A percentile compares a stretch with the other conserved stretches of the same genome.
These are phyloP conservation scores for Hortaea werneckii DNA, from an alignment of 2,329 filamentous ascomycete species.

Conservation along the genomic window DNA sequence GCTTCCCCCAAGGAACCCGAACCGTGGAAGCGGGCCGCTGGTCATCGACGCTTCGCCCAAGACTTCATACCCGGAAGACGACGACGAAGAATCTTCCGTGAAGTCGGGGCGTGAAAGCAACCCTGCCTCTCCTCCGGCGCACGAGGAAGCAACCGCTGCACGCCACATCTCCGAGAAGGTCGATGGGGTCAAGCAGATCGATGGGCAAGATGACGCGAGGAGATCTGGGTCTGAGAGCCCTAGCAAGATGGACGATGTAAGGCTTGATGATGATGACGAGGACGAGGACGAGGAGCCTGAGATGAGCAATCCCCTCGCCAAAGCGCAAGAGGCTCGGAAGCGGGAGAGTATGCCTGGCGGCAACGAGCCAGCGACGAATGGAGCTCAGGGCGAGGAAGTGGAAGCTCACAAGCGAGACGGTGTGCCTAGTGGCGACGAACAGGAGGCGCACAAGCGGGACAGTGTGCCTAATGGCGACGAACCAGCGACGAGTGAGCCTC, in stretches of 20 bases:
- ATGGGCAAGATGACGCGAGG: background rate
- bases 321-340: background rate
- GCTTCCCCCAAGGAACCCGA: slow-evolving; percentile 67
- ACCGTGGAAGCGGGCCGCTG: slow-evolving; percentile 30
- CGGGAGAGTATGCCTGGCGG: slow-evolving; percentile 1
- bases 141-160: background rate
- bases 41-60: slow-evolving; percentile 22
- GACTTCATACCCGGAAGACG: background rate
- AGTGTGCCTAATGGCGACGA: background rate
- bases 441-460: background rate
- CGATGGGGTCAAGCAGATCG: background rate
- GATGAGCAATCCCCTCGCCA: background rate
- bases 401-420: no score
- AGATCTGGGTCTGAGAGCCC: background rate
- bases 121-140: no score
- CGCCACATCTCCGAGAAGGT: background rate
- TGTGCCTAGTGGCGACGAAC: no score
- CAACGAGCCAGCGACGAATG: no score
- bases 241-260: slow-evolving; percentile 6
- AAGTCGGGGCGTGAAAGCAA: background rate
- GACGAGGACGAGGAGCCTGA: background rate
- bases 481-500: no score
- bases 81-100: background rate
- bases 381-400: no score
- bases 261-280: background rate